A percentile compares a stretch with the other conserved stretches of the same genome.
Conservation (phyloP, 1,139 yeast genomes). For the Yamadazyma membranifaciens region DNA sequence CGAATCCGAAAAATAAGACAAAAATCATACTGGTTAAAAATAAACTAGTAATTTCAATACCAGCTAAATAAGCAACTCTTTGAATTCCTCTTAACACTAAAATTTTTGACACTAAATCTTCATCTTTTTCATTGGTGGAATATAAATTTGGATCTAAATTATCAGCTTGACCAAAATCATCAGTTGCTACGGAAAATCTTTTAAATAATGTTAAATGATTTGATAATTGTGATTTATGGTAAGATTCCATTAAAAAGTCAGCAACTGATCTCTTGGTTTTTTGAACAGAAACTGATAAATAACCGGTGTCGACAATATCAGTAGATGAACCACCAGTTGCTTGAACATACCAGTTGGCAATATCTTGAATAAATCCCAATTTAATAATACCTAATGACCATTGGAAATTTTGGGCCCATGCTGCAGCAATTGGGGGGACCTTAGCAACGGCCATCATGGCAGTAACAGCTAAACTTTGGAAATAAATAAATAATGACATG, state of each 20-base stretch:
- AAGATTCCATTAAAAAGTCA: slow-evolving; percentile 19
- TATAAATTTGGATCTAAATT: slow-evolving; percentile 53
- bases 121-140: slow-evolving; percentile 70
- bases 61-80: slow-evolving; percentile 82
- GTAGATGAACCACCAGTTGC: slow-evolving; percentile 93
- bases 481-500: slow-evolving; percentile 86
- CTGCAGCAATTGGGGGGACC: slow-evolving; percentile 96
- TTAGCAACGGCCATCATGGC: slow-evolving; percentile 94
- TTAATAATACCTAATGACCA: slow-evolving; percentile 94
- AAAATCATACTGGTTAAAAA: slow-evolving; percentile 87
- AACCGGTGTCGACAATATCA: slow-evolving; percentile 57
- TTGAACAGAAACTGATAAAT: slow-evolving; percentile 77
- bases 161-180: slow-evolving; percentile 48
- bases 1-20: slow-evolving; percentile 74
- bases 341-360: slow-evolving; percentile 93
- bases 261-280: slow-evolving; percentile 39
- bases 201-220: slow-evolving; percentile 26
- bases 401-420: slow-evolving; percentile 96
- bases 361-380: slow-evolving; percentile 76
- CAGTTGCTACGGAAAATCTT: slow-evolving; percentile 35
- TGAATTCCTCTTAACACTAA: slow-evolving; percentile 86
- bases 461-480: slow-evolving; percentile 89
- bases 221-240: slow-evolving; percentile 17
- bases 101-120: slow-evolving; percentile 56
- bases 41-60: slow-evolving; percentile 80